Evolutionary conservation across 2,329 filamentous ascomycete species (phyloP), one percentile per base, ranked within the genome.

Genomic region (Trichoderma polysporum): DNA sequence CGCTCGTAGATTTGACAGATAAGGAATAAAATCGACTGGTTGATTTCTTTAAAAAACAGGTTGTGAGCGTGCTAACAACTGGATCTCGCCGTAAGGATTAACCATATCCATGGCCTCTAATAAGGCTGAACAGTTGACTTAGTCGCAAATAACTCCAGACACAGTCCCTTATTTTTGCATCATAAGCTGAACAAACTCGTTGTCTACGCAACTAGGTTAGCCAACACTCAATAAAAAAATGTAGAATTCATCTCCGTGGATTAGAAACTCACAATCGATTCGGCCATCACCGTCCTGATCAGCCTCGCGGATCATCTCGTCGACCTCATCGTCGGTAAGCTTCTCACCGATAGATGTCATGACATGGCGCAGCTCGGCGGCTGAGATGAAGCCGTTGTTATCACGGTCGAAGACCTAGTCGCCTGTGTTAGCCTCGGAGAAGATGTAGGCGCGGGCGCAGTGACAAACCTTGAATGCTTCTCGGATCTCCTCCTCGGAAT

Each of bases 321-420:
- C 92, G 73, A 95, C 92, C 82, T 95, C 92, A 73, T 94, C 91
- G 76, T 95, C 92, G 63, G 91, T 94, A 78, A 95, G 87, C 84
- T 94, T 95, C 86, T 95, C 92, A 72, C 92, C 92, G 74, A 95
- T 95, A 59, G 91, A 94, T 69, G 92, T 94, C 92, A 95, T 95
- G 80, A 95, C 92, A 76, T 95, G 92, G 74, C 92, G 91, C 75
- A 95, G 85, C 82, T 95, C 92, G 65, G 92, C 92, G 69, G 92
- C 92, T 29, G 92, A 95, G 79, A 95, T 95, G 82, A 94, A 95
- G 65, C 92, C 92, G 81, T 95, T 95, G 85, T 94, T 95, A 76
- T 95, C 92, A 74, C 92, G 91, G 78, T 95, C 92, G 75, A 95
- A 95, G 66, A 91, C 88, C 86, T 89, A 22, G 39, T 12, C 31